Evolutionary conservation across 345 rosid genomes (phyloP), one percentile per base, ranked within the genome.

Genomic region (Odontarrhena argentea): DNA sequence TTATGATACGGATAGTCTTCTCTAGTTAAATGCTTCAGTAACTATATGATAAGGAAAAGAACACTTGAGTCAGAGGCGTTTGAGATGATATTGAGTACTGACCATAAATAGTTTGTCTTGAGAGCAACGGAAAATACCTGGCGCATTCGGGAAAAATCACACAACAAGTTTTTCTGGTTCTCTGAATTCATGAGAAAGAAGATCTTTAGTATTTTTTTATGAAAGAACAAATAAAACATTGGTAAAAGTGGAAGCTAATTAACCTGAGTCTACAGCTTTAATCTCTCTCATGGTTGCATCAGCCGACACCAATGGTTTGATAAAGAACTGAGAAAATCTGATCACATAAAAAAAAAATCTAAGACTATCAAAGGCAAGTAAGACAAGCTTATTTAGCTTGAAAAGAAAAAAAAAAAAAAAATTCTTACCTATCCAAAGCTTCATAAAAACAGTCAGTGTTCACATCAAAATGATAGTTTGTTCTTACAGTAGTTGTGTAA

Each of bases 211-310:
- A 22, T 4, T 37, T 15, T n/a, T 51, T 34, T 4, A 18, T 18
- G 22, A 18, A 18, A 18, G 22, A 18, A 18, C 22, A 18, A 18
- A 18, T 0, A 18, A 18, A 18, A 18, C 22, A 18, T 18, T 18
- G 22, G 22, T 18, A 13, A 1, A 10, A 34, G 70, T 26, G 34
- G 12, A 2, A 55, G 22, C 22, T 4, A 32, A 59, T 85, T 34
- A 65, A 93, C 97, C 97, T 80, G 96, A 89, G 74, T 86, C 96
- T 32, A 93, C 96, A 1, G 96, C 94, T 67, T 86, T 93, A 40
- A 89, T 89, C 71, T 93, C 97, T 81, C 98, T 85, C 52, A 18
- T 83, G 15, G 97, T 87, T 15, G 98, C 98, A 63, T 93, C 97
- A 63, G 88, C 85, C 10, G 97, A 86, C 92, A 89, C 86, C 63